Evolutionary conservation across 1,139 yeast genomes (phyloP).

Genomic region (Diutina pseudorugosa): DNA sequence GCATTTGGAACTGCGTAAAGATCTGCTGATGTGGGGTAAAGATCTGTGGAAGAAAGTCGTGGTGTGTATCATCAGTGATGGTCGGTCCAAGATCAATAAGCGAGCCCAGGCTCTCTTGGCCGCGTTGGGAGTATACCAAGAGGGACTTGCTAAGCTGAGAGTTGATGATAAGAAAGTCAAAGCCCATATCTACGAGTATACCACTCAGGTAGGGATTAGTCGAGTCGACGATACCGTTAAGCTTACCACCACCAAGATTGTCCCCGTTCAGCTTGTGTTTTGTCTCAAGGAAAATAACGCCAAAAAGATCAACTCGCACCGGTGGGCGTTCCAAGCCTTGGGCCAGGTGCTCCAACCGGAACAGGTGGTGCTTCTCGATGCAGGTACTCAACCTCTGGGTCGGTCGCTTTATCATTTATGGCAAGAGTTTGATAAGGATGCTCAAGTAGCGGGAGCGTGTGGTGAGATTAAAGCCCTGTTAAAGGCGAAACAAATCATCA

Average conservation of each 20-base stretch:
- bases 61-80: slow-evolving; percentile 66
- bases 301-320: slow-evolving; percentile 68
- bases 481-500: slow-evolving; percentile 35
- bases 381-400: slow-evolving; percentile 66
- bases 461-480: slow-evolving; percentile 72
- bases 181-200: slow-evolving; percentile 70
- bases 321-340: slow-evolving; percentile 80
- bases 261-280: slow-evolving; percentile 64
- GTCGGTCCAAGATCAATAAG: slow-evolving; percentile 56
- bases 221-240: slow-evolving; percentile 39
- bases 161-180: slow-evolving; percentile 60
- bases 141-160: slow-evolving; percentile 69
- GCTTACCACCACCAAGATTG: slow-evolving; percentile 44
- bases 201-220: slow-evolving; percentile 66
- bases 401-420: slow-evolving; percentile 65
- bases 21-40: slow-evolving; percentile 57
- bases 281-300: slow-evolving; percentile 69
- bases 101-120: slow-evolving; percentile 54
- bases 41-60: slow-evolving; percentile 76
- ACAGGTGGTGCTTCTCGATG: slow-evolving; percentile 62
- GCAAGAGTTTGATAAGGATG: slow-evolving; percentile 57
- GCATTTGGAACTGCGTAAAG: slow-evolving; percentile 36
- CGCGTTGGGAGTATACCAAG: slow-evolving; percentile 69
- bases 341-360: slow-evolving; percentile 60
- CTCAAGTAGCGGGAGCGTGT: slow-evolving; percentile 75